Evolutionary conservation across 441 rosid genomes (phyloP).

Genomic region (Pelargonium fulgidum): DNA sequence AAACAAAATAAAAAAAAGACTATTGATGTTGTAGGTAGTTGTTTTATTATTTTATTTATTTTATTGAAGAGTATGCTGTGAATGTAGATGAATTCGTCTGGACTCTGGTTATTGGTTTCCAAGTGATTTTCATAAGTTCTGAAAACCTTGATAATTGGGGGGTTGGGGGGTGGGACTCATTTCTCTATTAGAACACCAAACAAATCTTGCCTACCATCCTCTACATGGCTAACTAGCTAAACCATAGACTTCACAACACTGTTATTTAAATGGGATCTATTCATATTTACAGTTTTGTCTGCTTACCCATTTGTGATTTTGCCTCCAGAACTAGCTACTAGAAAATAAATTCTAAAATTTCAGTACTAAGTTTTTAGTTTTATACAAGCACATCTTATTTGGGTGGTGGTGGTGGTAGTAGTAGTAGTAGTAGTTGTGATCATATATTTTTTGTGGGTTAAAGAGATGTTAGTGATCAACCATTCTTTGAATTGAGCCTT

Average conservation of each 20-base stretch:
- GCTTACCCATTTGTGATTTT: neutral
- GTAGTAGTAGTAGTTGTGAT: no score
- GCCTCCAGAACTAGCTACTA: neutral
- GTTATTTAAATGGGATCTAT: neutral
- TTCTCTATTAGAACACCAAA: neutral
- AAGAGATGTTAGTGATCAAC: neutral
- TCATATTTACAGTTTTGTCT: neutral
- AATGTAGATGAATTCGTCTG: no score
- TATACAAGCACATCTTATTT: neutral
- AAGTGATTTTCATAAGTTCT: neutral
- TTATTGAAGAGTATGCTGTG: no score
- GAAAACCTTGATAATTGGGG: neutral
- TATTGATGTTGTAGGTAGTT: neutral
- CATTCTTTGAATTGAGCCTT: neutral
- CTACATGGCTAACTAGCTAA: neutral
- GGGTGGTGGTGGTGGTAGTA: neutral
- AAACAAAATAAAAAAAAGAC: neutral
- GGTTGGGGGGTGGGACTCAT: no score
- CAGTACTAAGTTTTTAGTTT: neutral
- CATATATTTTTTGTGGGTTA: no score
- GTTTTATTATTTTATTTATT: no score
- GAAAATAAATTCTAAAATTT: neutral
- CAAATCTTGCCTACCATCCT: neutral
- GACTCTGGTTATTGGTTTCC: neutral
- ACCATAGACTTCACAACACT: neutral